Conservation (phyloP, 352 stramenopile genomes). For the Phytophthora sp. region DNA sequence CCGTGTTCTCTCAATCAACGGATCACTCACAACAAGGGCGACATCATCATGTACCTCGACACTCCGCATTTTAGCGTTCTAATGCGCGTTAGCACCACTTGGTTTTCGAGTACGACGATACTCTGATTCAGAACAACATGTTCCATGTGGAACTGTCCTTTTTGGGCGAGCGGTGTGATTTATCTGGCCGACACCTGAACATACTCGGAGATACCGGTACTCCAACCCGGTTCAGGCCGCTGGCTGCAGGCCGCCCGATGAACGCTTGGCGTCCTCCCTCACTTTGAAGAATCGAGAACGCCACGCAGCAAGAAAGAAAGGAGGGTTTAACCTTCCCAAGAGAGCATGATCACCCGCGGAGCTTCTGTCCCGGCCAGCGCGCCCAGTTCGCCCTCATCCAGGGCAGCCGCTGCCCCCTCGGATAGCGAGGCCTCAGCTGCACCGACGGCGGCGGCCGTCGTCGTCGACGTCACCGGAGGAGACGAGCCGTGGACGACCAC, state of each 20-base stretch:
- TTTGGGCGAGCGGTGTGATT: too few species aligned
- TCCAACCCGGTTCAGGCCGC: too few species aligned
- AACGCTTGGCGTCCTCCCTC: background rate
- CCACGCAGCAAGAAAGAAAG: conserved; percentile 2
- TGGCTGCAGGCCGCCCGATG: background rate
- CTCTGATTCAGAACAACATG: too few species aligned
- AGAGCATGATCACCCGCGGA: conserved; percentile 11
- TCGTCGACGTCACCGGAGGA: conserved; percentile 12
- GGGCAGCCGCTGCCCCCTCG: background rate
- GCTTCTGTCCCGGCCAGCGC: background rate
- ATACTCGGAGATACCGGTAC: too few species aligned
- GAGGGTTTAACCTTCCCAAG: background rate
- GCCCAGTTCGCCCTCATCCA: conserved; percentile 6
- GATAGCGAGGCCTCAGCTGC: conserved; percentile 7
- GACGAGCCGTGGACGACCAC: conserved; percentile 7
- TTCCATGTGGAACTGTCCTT: too few species aligned
- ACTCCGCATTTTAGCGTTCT: too few species aligned
- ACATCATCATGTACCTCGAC: too few species aligned
- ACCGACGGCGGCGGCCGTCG: background rate
- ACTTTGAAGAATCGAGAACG: conserved; percentile 4
- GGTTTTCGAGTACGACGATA: too few species aligned
- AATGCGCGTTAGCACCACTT: too few species aligned
- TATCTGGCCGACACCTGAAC: too few species aligned
- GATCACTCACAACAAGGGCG: too few species aligned
- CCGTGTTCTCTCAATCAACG: too few species aligned